Base-by-base conservation (phyloP, 148 eudicot genomes). In the Agrostemma githago region DNA sequence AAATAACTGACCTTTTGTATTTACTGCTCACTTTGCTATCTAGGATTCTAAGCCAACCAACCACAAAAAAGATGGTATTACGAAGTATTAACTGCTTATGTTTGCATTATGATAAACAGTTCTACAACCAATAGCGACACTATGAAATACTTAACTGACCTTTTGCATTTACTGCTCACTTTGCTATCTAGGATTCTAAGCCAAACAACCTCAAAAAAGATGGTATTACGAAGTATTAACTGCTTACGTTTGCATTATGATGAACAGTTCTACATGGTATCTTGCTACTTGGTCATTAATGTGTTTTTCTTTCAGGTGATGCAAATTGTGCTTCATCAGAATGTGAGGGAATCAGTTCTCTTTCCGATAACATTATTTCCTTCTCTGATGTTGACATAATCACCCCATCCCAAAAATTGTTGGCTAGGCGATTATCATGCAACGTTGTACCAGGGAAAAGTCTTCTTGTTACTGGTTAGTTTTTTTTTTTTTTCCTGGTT, bases 401-500 rank as follows among this genome's bases (percentile, higher is more conserved):
- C 76, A 89, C 96, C 74, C 98, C 98, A 8, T 62, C 80, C 73
- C 93, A 87, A 79, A 94, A 94, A 76, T 54, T 94, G 79, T 76
- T 94, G 82, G 92, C 98, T 71, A 78, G 90, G 76, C 82, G 78
- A 76, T 79, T 94, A 83, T 84, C 90, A 37, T 94, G 97, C 78
- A 90, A 91, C 72, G 77, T 94, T 65, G 80, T 68, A 57, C 88
- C 83, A 21, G 96, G 92, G 64, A 87, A 87, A 84, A 91, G 98
- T 73, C 90, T 94, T 63, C 98, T 94, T 78, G 89, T 94, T 72
- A 94, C 97, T 70, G 97, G 98, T 94, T 80, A 77, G 98, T 88
- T 71, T 89, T 71, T 48, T 46, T 61, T 26, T 26, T 26, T 58
- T 46, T 34, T 64, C 62, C 17, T 15, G 41, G 57, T 15, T 60